Evolutionary conservation across 2,329 filamentous ascomycete species (phyloP), one percentile per base, ranked within the genome.

Genomic region (Elsinoe perseae): DNA sequence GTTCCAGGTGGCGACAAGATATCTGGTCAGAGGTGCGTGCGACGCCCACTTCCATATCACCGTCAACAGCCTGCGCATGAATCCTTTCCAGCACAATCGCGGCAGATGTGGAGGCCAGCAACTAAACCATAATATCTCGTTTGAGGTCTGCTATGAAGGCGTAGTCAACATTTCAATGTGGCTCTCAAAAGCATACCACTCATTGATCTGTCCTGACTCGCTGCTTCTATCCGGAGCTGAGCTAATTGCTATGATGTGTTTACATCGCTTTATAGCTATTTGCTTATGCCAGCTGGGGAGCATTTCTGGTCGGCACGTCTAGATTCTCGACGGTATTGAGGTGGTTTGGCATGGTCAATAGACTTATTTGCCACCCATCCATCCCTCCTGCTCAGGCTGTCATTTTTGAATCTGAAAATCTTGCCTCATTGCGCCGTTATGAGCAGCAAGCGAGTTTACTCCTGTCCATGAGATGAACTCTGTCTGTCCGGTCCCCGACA

Each of bases 161-260:
- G 27, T 34, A 34, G 53, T 56, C 42, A 44, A 56, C 40, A 27
- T 38, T 38, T 46, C 38, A 56, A 44, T 44, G 48, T 52, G 48
- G 48, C 48, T 38, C 23, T 34, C 23, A 44, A 44, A 32, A 52
- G 48, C 48, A 52, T 52, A 52, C 48, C 48, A 52, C 18, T 28
- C 27, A 52, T 52, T 52, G 48, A 52, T 52, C 48, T 32, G 48
- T 28, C 40, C 34, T 48, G 42, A 56, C 53, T 44, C 53, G 40
- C 53, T 27, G 38, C 53, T 56, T 56, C 53, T 56, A 56, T 55
- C 38, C 38, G 36, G 28, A 56, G 53, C 53, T 56, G 40, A 46
- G 53, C 53, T 56, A 44, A 36, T 52, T n/a, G 53, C 53, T 56
- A 56, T 56, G 53, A 56, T 30, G 53, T 36, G 44, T n/a, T 34